Percentiles rank a stretch among this genome's conserved stretches.
These are phyloP conservation scores for Cryptomeria japonica DNA, from an alignment of 75 land plant genomes.

Conservation along the genomic window DNA sequence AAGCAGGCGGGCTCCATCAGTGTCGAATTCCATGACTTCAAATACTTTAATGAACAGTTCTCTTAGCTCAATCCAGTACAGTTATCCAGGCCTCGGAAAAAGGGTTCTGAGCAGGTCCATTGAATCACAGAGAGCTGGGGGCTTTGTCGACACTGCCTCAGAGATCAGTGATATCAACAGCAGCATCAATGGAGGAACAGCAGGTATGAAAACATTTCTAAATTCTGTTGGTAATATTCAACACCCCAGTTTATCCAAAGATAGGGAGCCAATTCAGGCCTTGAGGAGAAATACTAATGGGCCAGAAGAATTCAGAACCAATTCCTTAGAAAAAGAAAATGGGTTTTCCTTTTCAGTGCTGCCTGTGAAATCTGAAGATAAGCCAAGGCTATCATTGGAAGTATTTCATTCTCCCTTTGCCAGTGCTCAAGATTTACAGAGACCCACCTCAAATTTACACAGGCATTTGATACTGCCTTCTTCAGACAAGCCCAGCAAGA, in stretches of 20 bases:
- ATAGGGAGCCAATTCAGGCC: background rate
- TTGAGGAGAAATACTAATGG: background rate
- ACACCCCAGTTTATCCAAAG: background rate
- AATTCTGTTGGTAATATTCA: background rate
- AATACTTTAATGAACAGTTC: background rate
- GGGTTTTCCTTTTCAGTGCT: conserved; percentile 6
- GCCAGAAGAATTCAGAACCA: background rate
- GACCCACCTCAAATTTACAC: background rate
- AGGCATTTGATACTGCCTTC: background rate
- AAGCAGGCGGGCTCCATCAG: background rate
- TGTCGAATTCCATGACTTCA: background rate
- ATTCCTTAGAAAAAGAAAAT: background rate
- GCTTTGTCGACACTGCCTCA: background rate
- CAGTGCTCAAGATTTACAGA: background rate
- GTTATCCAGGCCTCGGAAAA: background rate
- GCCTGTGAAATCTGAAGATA: background rate
- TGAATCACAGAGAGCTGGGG: background rate
- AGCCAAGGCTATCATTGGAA: background rate
- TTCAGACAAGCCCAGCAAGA: background rate
- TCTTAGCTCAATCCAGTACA: background rate
- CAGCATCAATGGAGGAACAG: background rate
- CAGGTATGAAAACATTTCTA: background rate
- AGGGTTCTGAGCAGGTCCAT: background rate
- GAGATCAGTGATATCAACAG: background rate
- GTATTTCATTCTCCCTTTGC: background rate